Conservation (phyloP, 2,329 filamentous ascomycete genomes). For the Triangularia verruculosa region DNA sequence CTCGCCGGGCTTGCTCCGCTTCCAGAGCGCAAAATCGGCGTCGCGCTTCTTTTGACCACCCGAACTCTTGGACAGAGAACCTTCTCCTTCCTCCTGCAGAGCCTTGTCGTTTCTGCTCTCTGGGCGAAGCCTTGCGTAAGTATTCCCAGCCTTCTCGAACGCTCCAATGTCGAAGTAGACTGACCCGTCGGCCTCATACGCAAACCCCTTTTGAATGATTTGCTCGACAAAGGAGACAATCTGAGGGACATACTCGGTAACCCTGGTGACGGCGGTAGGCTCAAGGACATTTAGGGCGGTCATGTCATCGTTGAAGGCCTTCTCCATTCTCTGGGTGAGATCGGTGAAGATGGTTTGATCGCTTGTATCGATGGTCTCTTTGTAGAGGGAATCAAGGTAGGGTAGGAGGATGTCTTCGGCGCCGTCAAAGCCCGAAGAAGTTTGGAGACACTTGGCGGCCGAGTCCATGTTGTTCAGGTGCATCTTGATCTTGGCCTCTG, state of each 20-base stretch:
- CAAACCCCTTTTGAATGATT: constrained; percentile 82
- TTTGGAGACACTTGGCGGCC: constrained; percentile 49
- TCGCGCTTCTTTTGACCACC: constrained; percentile 65
- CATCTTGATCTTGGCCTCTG: constrained; percentile 87
- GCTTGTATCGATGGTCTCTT: constrained; percentile 58
- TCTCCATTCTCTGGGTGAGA: constrained; percentile 80
- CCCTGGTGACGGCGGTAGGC: constrained; percentile 78
- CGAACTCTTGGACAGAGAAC: constrained; percentile 64
- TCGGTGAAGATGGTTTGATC: constrained; percentile 77
- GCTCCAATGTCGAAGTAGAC: constrained; percentile 72
- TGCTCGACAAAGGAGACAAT: constrained; percentile 82
- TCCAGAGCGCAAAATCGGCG: constrained; percentile 92
- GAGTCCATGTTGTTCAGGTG: constrained; percentile 65
- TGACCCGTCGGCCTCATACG: constrained; percentile 75
- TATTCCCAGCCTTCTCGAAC: constrained; percentile 80
- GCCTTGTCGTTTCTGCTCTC: constrained; percentile 82
- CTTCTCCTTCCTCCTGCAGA: constrained; percentile 85
- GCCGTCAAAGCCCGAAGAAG: constrained; percentile 45
- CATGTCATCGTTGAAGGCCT: constrained; percentile 88
- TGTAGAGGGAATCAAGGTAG: constrained; percentile 72
- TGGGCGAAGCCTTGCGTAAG: constrained; percentile 80
- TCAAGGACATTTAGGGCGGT: constrained; percentile 77
- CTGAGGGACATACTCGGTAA: constrained; percentile 88
- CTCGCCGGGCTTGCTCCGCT: constrained; percentile 86
- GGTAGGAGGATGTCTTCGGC: constrained; percentile 70